phyloP scores from a whole-genome alignment of 305 asterid species.

The Euphrasia arctica region DNA sequence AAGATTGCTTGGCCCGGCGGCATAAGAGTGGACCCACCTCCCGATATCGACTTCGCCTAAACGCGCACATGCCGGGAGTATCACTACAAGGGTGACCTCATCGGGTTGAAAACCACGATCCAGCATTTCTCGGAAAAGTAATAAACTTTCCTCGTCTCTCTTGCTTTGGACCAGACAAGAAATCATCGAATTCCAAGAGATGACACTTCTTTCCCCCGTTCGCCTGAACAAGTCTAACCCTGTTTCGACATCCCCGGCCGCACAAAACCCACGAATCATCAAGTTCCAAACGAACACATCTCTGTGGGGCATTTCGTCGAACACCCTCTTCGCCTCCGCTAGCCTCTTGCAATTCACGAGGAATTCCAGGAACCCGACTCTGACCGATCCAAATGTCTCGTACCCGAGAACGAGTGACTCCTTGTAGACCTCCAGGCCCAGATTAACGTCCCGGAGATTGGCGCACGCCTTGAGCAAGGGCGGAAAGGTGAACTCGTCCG shows the following conservation, averaged over 20 bases:
- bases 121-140: slow-evolving; percentile 44
- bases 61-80: slow-evolving; percentile 54
- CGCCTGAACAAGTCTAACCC: slow-evolving; percentile 45
- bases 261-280: slow-evolving; percentile 60
- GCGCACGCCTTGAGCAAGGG: slow-evolving; percentile 60
- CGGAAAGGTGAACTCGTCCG: slow-evolving; percentile 58
- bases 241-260: slow-evolving; percentile 39
- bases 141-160: slow-evolving; percentile 43
- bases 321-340: slow-evolving; percentile 47
- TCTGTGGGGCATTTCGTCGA: slow-evolving; percentile 57
- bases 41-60: slow-evolving; percentile 47
- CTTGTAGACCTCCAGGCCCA: slow-evolving; percentile 48
- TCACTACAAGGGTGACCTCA: slow-evolving; percentile 51
- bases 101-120: slow-evolving; percentile 44
- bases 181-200: slow-evolving; percentile 67
- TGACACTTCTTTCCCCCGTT: slow-evolving; percentile 47
- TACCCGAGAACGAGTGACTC: slow-evolving; percentile 49
- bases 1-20: slow-evolving; percentile 42
- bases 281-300: slow-evolving; percentile 64
- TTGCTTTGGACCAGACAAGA: slow-evolving; percentile 47
- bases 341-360: slow-evolving; percentile 39
- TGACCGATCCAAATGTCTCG: slow-evolving; percentile 35
- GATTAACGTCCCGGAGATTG: slow-evolving; percentile 29
- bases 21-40: slow-evolving; percentile 48
- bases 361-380: slow-evolving; percentile 49